A percentile compares a stretch with the other conserved stretches of the same genome.
Evolutionary conservation across 164 flowering plant species (phyloP).

Genomic region (Macadamia integrifolia): DNA sequence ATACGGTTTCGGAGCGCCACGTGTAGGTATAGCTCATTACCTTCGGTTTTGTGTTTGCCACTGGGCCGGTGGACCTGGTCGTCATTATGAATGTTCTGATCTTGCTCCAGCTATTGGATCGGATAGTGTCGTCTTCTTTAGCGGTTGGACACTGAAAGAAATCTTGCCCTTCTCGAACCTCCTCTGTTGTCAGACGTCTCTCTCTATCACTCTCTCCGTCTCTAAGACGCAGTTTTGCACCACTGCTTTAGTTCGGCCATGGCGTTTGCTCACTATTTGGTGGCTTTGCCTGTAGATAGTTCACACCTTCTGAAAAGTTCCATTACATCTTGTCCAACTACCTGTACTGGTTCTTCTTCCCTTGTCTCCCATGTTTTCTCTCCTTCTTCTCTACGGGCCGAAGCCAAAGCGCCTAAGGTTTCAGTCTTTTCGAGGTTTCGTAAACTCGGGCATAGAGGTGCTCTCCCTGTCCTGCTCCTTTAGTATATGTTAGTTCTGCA

Average conservation of each 20-base stretch:
- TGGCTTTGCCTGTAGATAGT: constrained; percentile 24
- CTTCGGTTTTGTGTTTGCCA: no score
- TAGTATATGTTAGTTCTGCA: neutral
- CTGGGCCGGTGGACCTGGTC: no score
- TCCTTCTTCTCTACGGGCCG: neutral
- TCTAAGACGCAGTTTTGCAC: neutral
- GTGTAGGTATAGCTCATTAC: no score
- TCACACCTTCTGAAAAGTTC: constrained; percentile 2
- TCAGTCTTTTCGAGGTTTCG: constrained; percentile 19
- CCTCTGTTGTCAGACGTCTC: no score
- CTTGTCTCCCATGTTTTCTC: constrained; percentile 1
- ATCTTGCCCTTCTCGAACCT: no score
- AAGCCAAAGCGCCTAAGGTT: constrained; percentile 18
- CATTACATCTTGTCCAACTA: constrained; percentile 1
- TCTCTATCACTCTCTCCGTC: no score
- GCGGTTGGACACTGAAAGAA: neutral
- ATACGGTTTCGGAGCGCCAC: no score
- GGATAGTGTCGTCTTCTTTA: neutral
- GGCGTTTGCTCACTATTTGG: constrained; percentile 36
- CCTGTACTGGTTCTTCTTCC: constrained; percentile 9
- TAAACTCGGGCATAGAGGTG: constrained; percentile 26
- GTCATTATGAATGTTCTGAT: no score
- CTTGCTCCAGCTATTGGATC: neutral
- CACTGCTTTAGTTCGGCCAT: constrained; percentile 10
- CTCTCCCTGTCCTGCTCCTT: neutral